A percentile compares a stretch with the other conserved stretches of the same genome.
Evolutionary conservation across 2,329 filamentous ascomycete species (phyloP).

Genomic region (Mollisia scopiformis): DNA sequence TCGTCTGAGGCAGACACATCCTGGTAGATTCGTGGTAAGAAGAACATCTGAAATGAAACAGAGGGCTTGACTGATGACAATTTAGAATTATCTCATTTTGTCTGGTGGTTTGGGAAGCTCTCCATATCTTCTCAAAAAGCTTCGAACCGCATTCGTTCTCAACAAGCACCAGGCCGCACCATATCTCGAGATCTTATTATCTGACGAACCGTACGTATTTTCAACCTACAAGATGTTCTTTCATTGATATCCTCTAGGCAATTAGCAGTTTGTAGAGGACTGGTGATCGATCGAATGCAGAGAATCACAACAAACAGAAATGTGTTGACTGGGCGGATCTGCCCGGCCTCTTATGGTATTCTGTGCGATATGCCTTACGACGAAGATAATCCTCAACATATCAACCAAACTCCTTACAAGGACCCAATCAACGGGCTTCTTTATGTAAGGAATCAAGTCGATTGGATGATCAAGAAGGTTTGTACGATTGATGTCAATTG

Average conservation of each 20-base stretch:
- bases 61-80: conserved; percentile 3
- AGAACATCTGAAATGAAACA: not conserved
- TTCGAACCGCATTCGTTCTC: conserved; percentile 35
- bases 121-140: conserved; percentile 35
- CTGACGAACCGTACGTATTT: conserved; percentile 6
- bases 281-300: conserved; percentile 52
- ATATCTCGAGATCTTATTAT: conserved; percentile 41
- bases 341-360: conserved; percentile 48
- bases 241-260: conserved; percentile 43
- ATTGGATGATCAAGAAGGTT: conserved; percentile 46
- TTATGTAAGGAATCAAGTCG: conserved; percentile 45
- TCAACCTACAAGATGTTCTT: not conserved
- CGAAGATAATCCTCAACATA: conserved; percentile 35
- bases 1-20: not conserved
- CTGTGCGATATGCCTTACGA: conserved; percentile 42
- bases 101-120: conserved; percentile 12
- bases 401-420: conserved; percentile 38
- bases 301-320: conserved; percentile 44
- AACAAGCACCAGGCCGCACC: conserved; percentile 39
- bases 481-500: not conserved
- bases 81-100: conserved; percentile 37
- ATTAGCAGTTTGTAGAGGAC: conserved; percentile 55
- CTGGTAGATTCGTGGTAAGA: not conserved
- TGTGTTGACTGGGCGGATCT: conserved; percentile 46
- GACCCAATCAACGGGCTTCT: conserved; percentile 40